phyloP scores from a whole-genome alignment of 2,329 filamentous ascomycete genomes.

The Coniochaeta sp. region DNA sequence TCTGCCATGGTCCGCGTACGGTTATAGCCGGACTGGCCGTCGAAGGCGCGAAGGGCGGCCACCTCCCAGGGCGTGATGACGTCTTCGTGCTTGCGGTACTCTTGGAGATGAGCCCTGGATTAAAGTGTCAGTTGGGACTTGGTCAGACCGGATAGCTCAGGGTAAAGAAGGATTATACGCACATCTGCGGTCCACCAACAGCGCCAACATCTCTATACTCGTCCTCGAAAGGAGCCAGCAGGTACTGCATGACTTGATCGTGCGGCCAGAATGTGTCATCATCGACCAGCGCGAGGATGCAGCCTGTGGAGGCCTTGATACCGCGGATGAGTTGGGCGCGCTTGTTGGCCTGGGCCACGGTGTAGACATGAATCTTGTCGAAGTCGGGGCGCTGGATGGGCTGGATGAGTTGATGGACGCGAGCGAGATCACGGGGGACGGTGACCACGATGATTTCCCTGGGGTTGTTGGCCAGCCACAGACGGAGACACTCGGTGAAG shows the following conservation, averaged over 20 bases:
- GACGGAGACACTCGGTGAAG: conserved; percentile 12
- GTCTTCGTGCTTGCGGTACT: conserved; percentile 8
- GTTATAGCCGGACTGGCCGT: conserved; percentile 11
- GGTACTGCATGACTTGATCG: conserved; percentile 7
- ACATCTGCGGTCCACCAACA: conserved; percentile 9
- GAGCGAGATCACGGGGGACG: background rate
- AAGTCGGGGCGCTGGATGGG: background rate
- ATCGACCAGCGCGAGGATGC: conserved; percentile 18
- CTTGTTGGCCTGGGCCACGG: conserved; percentile 15
- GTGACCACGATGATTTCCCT: conserved; percentile 22
- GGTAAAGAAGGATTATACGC: background rate
- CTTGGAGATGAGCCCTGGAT: background rate
- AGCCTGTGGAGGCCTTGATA: conserved; percentile 12
- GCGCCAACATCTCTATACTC: conserved; percentile 15
- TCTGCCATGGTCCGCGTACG: conserved; percentile 14
- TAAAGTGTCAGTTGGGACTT: too few species aligned
- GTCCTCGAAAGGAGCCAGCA: conserved; percentile 19
- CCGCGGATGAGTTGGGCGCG: conserved; percentile 16
- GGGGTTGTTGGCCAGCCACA: conserved; percentile 15
- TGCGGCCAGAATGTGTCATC: conserved; percentile 19
- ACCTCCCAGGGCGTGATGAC: conserved; percentile 20
- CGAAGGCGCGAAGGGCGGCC: conserved; percentile 16
- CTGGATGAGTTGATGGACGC: conserved; percentile 6
- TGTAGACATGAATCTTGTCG: conserved; percentile 9
- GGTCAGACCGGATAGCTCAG: too few species aligned